Conservation (phyloP, 306 rosid genomes). For the Glycyrrhiza uralensis region DNA sequence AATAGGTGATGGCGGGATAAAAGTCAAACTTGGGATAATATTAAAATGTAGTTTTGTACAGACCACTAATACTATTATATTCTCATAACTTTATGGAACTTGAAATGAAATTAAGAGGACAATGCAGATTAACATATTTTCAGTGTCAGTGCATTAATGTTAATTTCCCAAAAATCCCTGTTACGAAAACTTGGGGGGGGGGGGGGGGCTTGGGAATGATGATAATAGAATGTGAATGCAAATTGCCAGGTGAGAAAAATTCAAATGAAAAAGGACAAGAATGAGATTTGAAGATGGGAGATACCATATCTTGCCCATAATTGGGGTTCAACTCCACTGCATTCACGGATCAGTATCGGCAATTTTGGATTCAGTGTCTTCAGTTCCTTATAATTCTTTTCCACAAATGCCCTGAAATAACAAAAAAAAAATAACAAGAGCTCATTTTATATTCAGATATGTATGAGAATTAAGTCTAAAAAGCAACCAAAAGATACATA, state of each 20-base stretch:
- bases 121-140: background rate
- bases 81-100: background rate
- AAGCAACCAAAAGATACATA: background rate
- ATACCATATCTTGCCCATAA: conserved; percentile 98
- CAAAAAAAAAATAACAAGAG: background rate
- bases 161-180: background rate
- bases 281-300: conserved; percentile 1
- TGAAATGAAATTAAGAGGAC: background rate
- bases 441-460: background rate
- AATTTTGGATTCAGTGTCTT: conserved; percentile 80
- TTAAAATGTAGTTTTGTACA: background rate
- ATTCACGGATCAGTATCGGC: conserved; percentile 89
- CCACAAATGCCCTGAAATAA: conserved; percentile 70
- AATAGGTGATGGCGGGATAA: background rate
- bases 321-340: conserved; percentile 83
- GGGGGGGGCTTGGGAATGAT: background rate
- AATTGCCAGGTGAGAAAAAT: background rate
- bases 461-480: background rate
- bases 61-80: background rate
- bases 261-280: background rate
- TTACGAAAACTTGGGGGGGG: background rate
- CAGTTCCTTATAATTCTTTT: conserved; percentile 78
- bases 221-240: conserved; percentile 1
- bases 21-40: background rate
- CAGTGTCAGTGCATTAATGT: background rate